Percentiles rank a stretch among this genome's conserved stretches.
Evolutionary conservation across 2,329 filamentous ascomycete species (phyloP).

Genomic region (Alternaria consortialis): DNA sequence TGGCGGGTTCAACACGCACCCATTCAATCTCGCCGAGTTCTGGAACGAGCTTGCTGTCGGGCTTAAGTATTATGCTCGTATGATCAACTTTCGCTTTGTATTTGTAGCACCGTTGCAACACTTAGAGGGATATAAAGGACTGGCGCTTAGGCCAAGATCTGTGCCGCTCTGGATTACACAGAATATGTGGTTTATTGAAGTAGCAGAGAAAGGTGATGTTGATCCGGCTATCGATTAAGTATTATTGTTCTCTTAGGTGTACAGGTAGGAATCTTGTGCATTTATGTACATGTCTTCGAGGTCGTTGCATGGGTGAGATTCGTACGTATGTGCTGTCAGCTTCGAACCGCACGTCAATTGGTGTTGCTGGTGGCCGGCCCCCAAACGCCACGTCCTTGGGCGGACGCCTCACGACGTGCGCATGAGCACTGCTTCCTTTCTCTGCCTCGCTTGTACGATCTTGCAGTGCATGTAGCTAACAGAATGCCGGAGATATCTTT

Average conservation of each 20-base stretch:
- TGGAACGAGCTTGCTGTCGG: neutral
- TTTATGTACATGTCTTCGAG: too few relatives aligned
- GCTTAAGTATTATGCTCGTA: neutral
- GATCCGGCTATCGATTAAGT: neutral
- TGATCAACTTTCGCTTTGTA: neutral
- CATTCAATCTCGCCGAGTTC: neutral
- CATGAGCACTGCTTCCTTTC: neutral
- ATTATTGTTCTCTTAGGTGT: neutral
- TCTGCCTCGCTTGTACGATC: neutral
- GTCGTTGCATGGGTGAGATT: neutral
- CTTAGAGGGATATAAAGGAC: neutral
- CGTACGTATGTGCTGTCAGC: neutral
- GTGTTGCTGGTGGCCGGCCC: constrained; percentile 1
- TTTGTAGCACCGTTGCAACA: neutral
- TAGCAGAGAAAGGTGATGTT: neutral
- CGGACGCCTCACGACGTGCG: constrained; percentile 6
- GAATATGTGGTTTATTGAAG: neutral
- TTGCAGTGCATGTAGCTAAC: neutral
- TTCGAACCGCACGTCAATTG: neutral
- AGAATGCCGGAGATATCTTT: constrained; percentile 47
- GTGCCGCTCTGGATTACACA: neutral
- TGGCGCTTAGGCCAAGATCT: neutral
- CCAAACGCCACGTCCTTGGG: constrained; percentile 12
- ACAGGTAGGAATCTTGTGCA: too few relatives aligned
- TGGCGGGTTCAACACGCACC: neutral